These are phyloP conservation scores for Microglena sp. DNA, from an alignment of 139 green algal species.

Conservation along the genomic window DNA sequence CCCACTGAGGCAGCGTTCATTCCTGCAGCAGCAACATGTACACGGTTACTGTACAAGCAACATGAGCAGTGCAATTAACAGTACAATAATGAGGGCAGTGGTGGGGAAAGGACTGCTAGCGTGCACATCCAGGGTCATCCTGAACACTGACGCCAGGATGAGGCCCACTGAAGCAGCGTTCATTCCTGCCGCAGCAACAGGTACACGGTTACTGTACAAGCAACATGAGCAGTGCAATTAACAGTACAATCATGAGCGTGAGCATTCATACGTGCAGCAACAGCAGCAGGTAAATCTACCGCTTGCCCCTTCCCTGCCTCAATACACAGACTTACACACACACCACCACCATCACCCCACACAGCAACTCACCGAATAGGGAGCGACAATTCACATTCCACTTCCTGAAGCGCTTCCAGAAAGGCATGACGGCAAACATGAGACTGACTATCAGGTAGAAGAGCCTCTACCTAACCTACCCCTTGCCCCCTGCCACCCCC, in stretches of 20 bases:
- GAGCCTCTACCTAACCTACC: too few species aligned
- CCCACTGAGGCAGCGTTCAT: conserved; percentile 79
- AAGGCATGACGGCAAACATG: conserved; percentile 87
- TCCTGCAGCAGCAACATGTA: conserved; percentile 11
- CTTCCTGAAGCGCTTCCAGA: conserved; percentile 68
- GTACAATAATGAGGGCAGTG: conserved; percentile 56
- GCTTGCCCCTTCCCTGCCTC: neutral
- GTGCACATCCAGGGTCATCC: conserved; percentile 56
- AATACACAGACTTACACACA: too few species aligned
- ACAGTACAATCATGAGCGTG: too few species aligned
- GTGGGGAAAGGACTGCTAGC: conserved; percentile 41
- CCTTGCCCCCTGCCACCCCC: too few species aligned
- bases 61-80: too few species aligned
- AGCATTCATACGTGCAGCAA: neutral
- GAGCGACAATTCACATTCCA: conserved; percentile 37
- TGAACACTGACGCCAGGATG: conserved; percentile 74
- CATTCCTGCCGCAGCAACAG: too few species aligned
- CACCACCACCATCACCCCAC: too few species aligned
- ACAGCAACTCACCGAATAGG: too few species aligned
- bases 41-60: neutral
- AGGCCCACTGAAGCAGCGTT: conserved; percentile 79
- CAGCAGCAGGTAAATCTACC: neutral
- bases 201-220: too few species aligned
- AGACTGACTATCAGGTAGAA: too few species aligned
- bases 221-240: too few species aligned